Base-by-base conservation (phyloP, 345 rosid genomes). In the Boechera divaricarpa region DNA sequence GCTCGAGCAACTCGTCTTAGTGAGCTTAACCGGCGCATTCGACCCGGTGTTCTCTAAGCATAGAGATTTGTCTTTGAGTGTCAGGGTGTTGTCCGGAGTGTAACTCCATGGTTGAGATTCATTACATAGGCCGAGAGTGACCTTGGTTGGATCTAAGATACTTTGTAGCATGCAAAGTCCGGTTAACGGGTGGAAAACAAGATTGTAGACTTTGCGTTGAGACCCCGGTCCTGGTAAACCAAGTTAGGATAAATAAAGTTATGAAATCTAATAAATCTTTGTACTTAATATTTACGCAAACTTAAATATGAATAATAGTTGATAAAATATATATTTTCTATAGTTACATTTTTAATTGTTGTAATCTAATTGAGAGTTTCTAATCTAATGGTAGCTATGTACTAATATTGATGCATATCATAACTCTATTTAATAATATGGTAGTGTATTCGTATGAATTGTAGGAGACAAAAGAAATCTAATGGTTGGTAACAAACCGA, bases 171-270 rank as follows among this genome's bases (percentile, higher is more conserved):
- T 68, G 54, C 97, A 93, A 2, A 91, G 90, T 12, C 97, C 98
- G 0, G 98, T 89, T 64, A 73, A 42, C 6, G 95, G 97, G 77
- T 84, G 98, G 77, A 84, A 92, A 53, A 92, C 85, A 73, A 90
- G 82, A 80, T 83, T 83, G 77, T 92, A 90, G 6, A 26, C 60
- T 18, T 49, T 66, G 39, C 53, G 51, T 72, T 10, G 86, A 77
- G 9, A 79, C 1, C 88, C 93, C 21, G 98, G 94, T 58, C 94
- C 96, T 92, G 91, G 7, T 58, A 18, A 47, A 54, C 7, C 63
- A 39, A 28, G 1, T 21, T 39, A 2, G 47, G 24, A 12, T 12
- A 7, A 39, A 62, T 41, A 11, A 6, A 62, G n/a, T 21, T 41
- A 60, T 11, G 3, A 24, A 21, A 7, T 13, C 49, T 21, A 24